Evolutionary conservation across 2,329 filamentous ascomycete species (phyloP).

Genomic region (Lachnellula willkommii): DNA sequence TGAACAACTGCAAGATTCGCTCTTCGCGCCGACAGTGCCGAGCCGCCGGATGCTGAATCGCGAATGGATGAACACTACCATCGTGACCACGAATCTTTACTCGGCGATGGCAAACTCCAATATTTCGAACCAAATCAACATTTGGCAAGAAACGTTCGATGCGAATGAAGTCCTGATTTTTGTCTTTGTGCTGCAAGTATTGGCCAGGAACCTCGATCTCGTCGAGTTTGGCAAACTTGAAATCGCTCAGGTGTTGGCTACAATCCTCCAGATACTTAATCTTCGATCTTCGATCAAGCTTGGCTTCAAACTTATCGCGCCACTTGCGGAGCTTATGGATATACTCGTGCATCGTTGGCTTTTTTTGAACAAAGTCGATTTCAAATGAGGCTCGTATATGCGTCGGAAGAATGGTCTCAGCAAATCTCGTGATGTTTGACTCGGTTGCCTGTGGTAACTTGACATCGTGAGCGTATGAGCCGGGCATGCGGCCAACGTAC

Average conservation of each 20-base stretch:
- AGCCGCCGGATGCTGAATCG: conserved; percentile 91
- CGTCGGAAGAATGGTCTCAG: conserved; percentile 87
- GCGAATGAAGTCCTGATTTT: conserved; percentile 96
- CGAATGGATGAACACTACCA: conserved; percentile 93
- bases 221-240: conserved; percentile 96
- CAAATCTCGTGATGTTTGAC: conserved; percentile 93
- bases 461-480: conserved; percentile 81
- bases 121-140: conserved; percentile 85
- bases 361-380: conserved; percentile 90
- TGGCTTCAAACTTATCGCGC: conserved; percentile 97
- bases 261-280: conserved; percentile 62
- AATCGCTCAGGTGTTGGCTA: conserved; percentile 89
- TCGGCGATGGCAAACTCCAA: conserved; percentile 85
- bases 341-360: conserved; percentile 97
- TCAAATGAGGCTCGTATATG: conserved; percentile 97
- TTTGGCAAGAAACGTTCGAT: conserved; percentile 96
- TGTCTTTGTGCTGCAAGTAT: conserved; percentile 95
- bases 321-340: conserved; percentile 94
- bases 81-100: conserved; percentile 97
- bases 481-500: conserved; percentile 83
- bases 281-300: conserved; percentile 69
- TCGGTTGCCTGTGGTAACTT: conserved; percentile 88
- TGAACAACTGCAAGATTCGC: conserved; percentile 90
- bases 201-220: conserved; percentile 97
- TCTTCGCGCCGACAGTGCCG: conserved; percentile 91